Conservation (phyloP, 768 basidiomycete genomes). For the Tulasnella sp. region DNA sequence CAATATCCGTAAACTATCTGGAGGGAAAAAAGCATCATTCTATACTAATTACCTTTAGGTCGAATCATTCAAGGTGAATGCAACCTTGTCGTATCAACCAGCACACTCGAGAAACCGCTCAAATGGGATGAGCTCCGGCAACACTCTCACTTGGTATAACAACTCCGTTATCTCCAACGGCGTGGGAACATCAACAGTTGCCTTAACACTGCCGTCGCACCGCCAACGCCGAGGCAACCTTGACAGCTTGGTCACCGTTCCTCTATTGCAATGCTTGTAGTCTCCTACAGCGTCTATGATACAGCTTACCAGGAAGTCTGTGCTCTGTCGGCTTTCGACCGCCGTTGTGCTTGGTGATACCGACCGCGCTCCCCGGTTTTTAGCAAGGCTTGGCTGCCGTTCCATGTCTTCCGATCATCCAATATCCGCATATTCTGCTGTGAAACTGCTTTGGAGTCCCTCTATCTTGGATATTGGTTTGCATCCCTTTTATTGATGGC, state of each 20-base stretch:
- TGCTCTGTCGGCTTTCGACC: not conserved
- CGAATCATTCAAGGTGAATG: too few relatives aligned
- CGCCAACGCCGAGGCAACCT: not conserved
- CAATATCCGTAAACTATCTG: not conserved
- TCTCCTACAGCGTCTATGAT: not conserved
- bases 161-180: not conserved
- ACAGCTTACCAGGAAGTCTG: not conserved
- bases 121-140: not conserved
- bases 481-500: not conserved
- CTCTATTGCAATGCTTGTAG: not conserved
- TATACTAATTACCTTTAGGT: too few relatives aligned
- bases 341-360: not conserved
- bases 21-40: too few relatives aligned
- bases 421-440: not conserved
- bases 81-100: too few relatives aligned
- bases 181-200: not conserved
- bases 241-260: not conserved
- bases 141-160: not conserved
- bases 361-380: not conserved
- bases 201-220: not conserved
- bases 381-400: not conserved
- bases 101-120: not conserved
- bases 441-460: not conserved
- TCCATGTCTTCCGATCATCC: not conserved
- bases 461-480: not conserved